Percentiles rank a stretch among this genome's conserved stretches.
phyloP scores from a whole-genome alignment of 768 basidiomycete species.

The Mrakia frigida region DNA sequence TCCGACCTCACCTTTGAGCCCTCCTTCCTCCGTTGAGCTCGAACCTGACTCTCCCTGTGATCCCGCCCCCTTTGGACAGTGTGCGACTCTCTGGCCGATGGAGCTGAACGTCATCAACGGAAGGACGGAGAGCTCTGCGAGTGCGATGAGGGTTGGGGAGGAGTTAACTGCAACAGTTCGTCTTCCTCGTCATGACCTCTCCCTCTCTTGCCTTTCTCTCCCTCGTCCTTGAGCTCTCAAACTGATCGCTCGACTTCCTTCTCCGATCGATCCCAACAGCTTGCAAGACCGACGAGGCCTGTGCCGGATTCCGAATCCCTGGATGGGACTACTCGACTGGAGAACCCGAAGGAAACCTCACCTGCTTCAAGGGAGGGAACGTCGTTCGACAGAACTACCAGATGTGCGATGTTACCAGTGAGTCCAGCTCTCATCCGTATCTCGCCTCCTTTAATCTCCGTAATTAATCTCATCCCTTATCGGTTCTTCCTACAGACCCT shows the following conservation, averaged over 20 bases:
- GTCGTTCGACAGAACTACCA: constrained; percentile 95
- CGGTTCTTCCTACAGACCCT: constrained; percentile 18
- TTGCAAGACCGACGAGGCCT: constrained; percentile 75
- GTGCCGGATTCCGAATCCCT: constrained; percentile 67
- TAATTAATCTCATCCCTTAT: background rate
- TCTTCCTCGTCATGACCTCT: too few species aligned
- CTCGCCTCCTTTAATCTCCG: too few species aligned
- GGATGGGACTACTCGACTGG: constrained; percentile 33
- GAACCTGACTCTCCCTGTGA: background rate
- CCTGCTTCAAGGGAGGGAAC: constrained; percentile 87
- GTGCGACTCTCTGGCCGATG: constrained; percentile 90
- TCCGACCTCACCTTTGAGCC: constrained; percentile 30
- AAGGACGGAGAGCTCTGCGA: constrained; percentile 70
- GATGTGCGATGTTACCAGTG: constrained; percentile 97
- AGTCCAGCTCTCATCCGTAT: constrained; percentile 46
- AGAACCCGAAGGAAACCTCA: constrained; percentile 61
- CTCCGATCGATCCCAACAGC: constrained; percentile 51
- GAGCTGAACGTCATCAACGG: constrained; percentile 73
- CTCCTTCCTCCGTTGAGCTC: background rate
- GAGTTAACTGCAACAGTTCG: constrained; percentile 95
- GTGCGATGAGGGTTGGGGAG: constrained; percentile 91
- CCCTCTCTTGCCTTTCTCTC: background rate
- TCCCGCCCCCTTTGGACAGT: constrained; percentile 50
- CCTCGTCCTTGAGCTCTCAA: background rate
- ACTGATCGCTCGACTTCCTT: background rate